Percentiles rank a stretch among this genome's conserved stretches.
Evolutionary conservation across 768 basidiomycete genomes (phyloP).

Genomic region (Boletellus emodensis): DNA sequence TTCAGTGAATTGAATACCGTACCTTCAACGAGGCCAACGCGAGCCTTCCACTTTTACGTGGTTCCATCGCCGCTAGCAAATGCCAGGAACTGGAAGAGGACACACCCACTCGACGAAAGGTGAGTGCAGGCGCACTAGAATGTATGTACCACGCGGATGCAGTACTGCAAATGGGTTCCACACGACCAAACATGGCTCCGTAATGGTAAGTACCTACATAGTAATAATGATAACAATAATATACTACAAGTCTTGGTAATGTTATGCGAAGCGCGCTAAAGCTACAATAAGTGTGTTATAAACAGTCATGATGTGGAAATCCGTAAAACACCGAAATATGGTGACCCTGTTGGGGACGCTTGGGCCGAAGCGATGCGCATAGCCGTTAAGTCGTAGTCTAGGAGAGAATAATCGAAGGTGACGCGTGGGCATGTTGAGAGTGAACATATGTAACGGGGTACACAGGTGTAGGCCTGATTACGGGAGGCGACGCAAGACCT

Average conservation of each 20-base stretch:
- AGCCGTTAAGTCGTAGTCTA: slow-evolving; percentile 1
- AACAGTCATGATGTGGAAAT: slow-evolving; percentile 10
- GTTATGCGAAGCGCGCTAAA: neutral
- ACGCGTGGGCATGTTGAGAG: slow-evolving; percentile 6
- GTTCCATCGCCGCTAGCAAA: slow-evolving; percentile 21
- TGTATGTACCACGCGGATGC: neutral
- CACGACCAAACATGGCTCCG: too few relatives aligned
- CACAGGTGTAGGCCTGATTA: slow-evolving; percentile 28
- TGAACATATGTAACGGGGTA: slow-evolving; percentile 27
- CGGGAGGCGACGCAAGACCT: slow-evolving; percentile 12
- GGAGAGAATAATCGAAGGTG: neutral
- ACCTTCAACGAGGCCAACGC: slow-evolving; percentile 27
- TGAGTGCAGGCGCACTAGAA: neutral
- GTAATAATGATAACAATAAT: neutral
- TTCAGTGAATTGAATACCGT: neutral
- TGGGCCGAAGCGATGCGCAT: neutral
- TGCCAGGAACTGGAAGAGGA: neutral
- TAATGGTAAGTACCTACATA: too few relatives aligned
- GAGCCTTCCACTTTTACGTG: slow-evolving; percentile 13
- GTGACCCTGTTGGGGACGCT: neutral
- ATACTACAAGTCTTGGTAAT: neutral
- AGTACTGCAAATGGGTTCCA: neutral
- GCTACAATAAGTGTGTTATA: slow-evolving; percentile 13
- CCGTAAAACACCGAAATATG: slow-evolving; percentile 7
- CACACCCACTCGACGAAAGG: neutral